Evolutionary conservation across 2,329 filamentous ascomycete species (phyloP).

Genomic region (Madurella mycetomatis): DNA sequence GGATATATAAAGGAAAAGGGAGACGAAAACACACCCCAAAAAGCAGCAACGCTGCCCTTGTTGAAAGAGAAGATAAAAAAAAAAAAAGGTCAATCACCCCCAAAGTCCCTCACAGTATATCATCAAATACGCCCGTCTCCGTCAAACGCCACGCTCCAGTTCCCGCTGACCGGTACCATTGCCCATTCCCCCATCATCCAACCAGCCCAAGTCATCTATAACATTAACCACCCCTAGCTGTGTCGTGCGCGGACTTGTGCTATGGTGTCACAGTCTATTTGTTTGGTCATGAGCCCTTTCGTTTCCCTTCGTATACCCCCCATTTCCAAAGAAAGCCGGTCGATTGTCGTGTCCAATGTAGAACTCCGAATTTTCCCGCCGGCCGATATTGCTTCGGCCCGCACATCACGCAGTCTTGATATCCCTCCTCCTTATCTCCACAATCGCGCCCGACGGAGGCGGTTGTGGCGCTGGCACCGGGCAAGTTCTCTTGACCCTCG

Average conservation of each 20-base stretch:
- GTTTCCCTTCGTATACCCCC: slow-evolving; percentile 6
- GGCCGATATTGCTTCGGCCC: slow-evolving; percentile 11
- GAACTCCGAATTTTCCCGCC: no score
- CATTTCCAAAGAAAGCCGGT: slow-evolving; percentile 20
- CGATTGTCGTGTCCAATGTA: no score
- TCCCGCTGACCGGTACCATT: not conserved
- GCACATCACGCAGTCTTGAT: slow-evolving; percentile 32
- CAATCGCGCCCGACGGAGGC: slow-evolving; percentile 17
- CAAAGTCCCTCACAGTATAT: slow-evolving; percentile 13
- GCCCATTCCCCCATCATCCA: not conserved
- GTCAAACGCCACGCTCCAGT: slow-evolving; percentile 17
- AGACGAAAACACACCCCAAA: no score
- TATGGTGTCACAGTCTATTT: slow-evolving; percentile 20
- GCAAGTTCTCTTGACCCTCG: slow-evolving; percentile 34
- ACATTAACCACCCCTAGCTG: slow-evolving; percentile 4
- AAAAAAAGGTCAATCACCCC: slow-evolving; percentile 1
- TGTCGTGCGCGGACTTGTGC: not conserved
- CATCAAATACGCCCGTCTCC: slow-evolving; percentile 20
- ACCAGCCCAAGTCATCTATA: slow-evolving; percentile 15
- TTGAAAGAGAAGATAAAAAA: not conserved
- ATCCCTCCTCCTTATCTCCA: slow-evolving; percentile 33
- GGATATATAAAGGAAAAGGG: not conserved
- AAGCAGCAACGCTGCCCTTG: no score
- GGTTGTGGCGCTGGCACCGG: slow-evolving; percentile 14
- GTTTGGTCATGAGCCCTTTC: not conserved